Percentiles rank a stretch among this genome's conserved stretches.
These are phyloP conservation scores for Cynara cardunculus DNA, from an alignment of 129 eudicot species.

Conservation along the genomic window DNA sequence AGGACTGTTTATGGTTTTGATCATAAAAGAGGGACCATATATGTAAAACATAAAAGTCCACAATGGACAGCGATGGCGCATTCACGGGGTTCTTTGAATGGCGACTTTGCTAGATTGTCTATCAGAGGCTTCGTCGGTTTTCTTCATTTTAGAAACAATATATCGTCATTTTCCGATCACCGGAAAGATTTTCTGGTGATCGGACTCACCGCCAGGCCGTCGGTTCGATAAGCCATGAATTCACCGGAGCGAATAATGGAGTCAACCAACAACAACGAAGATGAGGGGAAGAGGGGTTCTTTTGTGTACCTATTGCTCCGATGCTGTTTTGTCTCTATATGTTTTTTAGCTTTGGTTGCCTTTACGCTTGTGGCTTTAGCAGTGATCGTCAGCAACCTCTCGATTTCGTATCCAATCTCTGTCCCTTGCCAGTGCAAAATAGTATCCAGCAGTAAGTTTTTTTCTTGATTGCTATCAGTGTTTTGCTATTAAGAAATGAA, in stretches of 20 bases:
- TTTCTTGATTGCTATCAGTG: background rate
- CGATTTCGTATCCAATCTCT: slow-evolving; percentile 62
- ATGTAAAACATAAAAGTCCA: slow-evolving; percentile 15
- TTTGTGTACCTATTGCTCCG: slow-evolving; percentile 20
- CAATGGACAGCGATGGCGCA: slow-evolving; percentile 11
- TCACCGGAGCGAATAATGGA: slow-evolving; percentile 37
- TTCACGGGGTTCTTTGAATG: slow-evolving; percentile 10
- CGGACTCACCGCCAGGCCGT: slow-evolving; percentile 19
- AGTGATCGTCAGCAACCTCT: slow-evolving; percentile 42
- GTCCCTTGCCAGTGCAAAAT: slow-evolving; percentile 88
- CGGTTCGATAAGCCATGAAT: slow-evolving; percentile 35
- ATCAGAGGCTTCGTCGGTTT: slow-evolving; percentile 8
- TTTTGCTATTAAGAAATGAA: background rate
- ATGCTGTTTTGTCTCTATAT: slow-evolving; percentile 31
- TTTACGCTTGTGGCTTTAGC: slow-evolving; percentile 39
- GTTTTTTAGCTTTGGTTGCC: slow-evolving; percentile 26
- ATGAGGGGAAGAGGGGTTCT: slow-evolving; percentile 8
- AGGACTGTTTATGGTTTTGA: background rate
- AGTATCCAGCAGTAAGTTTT: slow-evolving; percentile 82
- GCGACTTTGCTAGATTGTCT: background rate
- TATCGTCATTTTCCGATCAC: slow-evolving; percentile 40
- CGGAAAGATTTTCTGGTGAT: slow-evolving; percentile 50
- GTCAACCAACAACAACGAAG: background rate
- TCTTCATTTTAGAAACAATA: slow-evolving; percentile 10
- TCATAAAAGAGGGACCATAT: background rate